Evolutionary conservation across 352 stramenopile species (phyloP), one percentile per base, ranked within the genome.

Genomic region (Globisporangium paroecandrum): DNA sequence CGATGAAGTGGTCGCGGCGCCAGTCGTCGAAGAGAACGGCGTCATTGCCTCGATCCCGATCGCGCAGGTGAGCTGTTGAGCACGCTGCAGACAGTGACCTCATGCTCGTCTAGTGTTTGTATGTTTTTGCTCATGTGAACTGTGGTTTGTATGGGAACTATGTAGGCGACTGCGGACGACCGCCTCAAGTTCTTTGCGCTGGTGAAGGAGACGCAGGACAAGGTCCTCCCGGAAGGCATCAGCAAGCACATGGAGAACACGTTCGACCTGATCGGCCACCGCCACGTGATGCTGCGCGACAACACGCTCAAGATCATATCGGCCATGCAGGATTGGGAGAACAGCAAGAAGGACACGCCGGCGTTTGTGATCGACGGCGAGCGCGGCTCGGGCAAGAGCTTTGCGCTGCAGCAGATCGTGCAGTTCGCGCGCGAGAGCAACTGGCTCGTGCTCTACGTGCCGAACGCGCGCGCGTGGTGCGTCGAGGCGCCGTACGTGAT

Each of bases 371-470:
- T 96, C 24, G 87, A 96, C 59, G 89, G 89, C 59, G 85, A 92
- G 34, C 86, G 89, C 43, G 89, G 89, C 69, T 87, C 79, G 24
- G 89, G 89, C 67, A 96, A 96, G 75, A 94, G 66, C 61, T 85
- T 94, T 51, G 83, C 87, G 70, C 74, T 96, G 41, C 81, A 94
- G 63, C 87, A 96, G 77, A 93, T 95, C 66, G 89, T 96, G 71
- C 86, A 95, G 72, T 95, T 83, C 63, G 89, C 89, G 49, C 87
- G 89, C 29, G 89, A 94, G 67, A 93, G 79, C 72, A 79, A 89
- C 53, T 96, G 89, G 89, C 74, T 96, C 65, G 86, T 94, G 67
- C 79, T 96, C 27, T 95, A 94, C 71, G 77, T 94, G 32, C 89
- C 87, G 18, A 77, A 81, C 64, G 82, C 86, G 60, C 87, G 89